Base-by-base conservation (phyloP, 495 filamentous ascomycete species). In the Filosporella fistucella region DNA sequence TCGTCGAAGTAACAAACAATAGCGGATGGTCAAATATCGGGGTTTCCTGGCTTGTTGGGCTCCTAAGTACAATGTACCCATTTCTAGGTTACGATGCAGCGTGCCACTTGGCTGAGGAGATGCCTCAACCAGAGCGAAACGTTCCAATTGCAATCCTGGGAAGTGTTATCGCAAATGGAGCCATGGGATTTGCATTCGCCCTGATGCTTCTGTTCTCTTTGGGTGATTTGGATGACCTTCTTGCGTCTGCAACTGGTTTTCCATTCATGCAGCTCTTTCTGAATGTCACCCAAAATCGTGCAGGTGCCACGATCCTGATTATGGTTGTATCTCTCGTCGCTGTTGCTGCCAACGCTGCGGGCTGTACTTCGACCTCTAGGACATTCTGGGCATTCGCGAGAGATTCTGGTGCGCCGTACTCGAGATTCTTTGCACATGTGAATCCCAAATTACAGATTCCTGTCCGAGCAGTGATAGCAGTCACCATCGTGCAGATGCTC, bases 351-450 rank as follows among this genome's bases (percentile, higher is more conserved):
- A 59, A 55, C 3, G 59, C 67, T 22, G 70, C 66, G 16, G 58
- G 65, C 12, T 56, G 70, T 0, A 66, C 73, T 9, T 68, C 71
- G 2, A 62, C 72, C 22, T 78, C 75, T 8, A 67, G 77, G 24
- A 74, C 75, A 52, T 56, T 62, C 17, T 79, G 76, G 76, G 68
- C 70, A 2, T 78, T 81, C 43, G 68, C 72, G 2, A 59, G 75
- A 12, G 76, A 80, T 45, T 49, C 62, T 14, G 75, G 70, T 10
- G 45, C 74, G 17, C 71, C 75, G 1, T 71, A 64, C 42, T 66
- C 66, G 36, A 56, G 40, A 14, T 67, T 55, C 32, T 45, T 73
- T 36, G 58, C 62, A 28, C 42, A 53, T 52, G 59, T 61, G n/a
- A 37, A 60, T 29, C 26, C 33, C 9, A 41, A 39, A 17, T 49